Conservation (phyloP, 306 rosid genomes). For the Calophaca sinica region DNA sequence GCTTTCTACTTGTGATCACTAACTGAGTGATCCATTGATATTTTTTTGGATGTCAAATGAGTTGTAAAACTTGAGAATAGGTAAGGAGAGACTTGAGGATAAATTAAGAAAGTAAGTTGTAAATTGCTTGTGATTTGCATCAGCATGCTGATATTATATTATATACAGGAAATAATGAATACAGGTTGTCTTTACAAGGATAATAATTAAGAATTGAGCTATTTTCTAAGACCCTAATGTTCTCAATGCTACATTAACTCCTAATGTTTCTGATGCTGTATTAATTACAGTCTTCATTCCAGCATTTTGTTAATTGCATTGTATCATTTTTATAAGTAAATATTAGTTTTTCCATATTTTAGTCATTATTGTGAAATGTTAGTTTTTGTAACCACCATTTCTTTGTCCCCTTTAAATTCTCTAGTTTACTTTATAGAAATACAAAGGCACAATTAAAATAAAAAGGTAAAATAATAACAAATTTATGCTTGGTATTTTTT, state of each 20-base stretch:
- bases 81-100: conserved; percentile 23
- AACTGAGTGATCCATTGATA: conserved; percentile 36
- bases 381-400: conserved; percentile 34
- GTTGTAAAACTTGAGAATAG: conserved; percentile 29
- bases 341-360: conserved; percentile 32
- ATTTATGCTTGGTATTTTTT: conserved; percentile 32
- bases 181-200: conserved; percentile 16
- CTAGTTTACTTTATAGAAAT: conserved; percentile 38
- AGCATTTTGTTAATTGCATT: too few relatives aligned
- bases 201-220: not conserved
- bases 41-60: conserved; percentile 44
- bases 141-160: conserved; percentile 5
- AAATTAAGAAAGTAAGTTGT: conserved; percentile 24
- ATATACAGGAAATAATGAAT: conserved; percentile 10
- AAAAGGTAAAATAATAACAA: not conserved
- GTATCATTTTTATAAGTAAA: conserved; percentile 22
- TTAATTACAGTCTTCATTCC: too few relatives aligned
- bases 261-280: conserved; percentile 3
- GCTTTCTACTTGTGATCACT: conserved; percentile 41
- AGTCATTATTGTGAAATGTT: conserved; percentile 20
- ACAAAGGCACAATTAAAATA: not conserved
- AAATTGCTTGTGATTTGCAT: conserved; percentile 33
- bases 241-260: conserved; percentile 5
- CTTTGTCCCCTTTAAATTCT: conserved; percentile 17
- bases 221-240: conserved; percentile 6